phyloP scores from a whole-genome alignment of 306 rosid genomes.

The Rubus parviflorus region DNA sequence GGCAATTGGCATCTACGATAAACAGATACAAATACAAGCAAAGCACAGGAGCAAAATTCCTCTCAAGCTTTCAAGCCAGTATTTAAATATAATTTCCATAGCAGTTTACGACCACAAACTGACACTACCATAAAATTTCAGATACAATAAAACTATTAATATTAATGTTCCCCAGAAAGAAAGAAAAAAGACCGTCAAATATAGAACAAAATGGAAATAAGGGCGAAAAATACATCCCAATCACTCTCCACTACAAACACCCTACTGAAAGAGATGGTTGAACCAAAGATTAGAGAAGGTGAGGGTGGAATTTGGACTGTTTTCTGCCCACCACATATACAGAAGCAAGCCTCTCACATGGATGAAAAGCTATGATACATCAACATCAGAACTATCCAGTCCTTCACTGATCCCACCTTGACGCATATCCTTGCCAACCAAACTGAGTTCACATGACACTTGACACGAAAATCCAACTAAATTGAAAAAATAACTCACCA shows the following conservation, averaged over 20 bases:
- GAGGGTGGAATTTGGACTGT: conserved; percentile 34
- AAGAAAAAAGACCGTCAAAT: conserved; percentile 37
- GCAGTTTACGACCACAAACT: conserved; percentile 51
- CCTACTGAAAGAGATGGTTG: conserved; percentile 57
- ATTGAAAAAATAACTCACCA: conserved; percentile 65
- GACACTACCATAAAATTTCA: conserved; percentile 48
- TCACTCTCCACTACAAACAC: conserved; percentile 71
- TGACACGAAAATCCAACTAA: conserved; percentile 80
- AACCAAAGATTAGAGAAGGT: conserved; percentile 42
- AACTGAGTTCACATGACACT: conserved; percentile 62
- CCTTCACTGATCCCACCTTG: conserved; percentile 38
- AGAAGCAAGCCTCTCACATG: conserved; percentile 21
- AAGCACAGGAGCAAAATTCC: conserved; percentile 11
- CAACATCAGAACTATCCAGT: conserved; percentile 38
- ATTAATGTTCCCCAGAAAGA: conserved; percentile 49
- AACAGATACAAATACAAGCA: not conserved
- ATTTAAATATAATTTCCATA: conserved; percentile 42
- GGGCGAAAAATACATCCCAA: conserved; percentile 41
- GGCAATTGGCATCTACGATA: too few relatives aligned
- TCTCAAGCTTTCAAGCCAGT: conserved; percentile 42
- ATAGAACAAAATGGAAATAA: conserved; percentile 24
- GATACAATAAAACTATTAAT: conserved; percentile 66
- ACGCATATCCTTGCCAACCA: conserved; percentile 49
- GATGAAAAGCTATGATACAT: conserved; percentile 37
- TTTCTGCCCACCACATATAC: conserved; percentile 48